Conservation (phyloP, 345 rosid species). For the Populus nigra region DNA sequence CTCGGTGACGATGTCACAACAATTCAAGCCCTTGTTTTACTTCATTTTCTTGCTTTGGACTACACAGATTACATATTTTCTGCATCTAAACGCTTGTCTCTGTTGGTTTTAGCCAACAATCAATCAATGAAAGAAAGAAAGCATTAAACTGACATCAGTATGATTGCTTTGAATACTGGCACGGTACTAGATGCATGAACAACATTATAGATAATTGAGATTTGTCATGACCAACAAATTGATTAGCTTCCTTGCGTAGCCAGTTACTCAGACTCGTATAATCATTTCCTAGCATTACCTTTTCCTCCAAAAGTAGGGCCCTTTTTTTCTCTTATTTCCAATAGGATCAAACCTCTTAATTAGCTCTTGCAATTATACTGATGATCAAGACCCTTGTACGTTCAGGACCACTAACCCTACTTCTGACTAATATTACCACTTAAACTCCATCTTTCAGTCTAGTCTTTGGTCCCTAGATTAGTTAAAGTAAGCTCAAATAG, state of each 20-base stretch:
- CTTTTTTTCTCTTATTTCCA: background rate
- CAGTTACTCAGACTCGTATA: background rate
- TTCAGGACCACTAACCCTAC: background rate
- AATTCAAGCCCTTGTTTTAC: background rate
- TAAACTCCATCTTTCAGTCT: background rate
- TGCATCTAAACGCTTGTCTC: background rate
- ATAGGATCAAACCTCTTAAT: background rate
- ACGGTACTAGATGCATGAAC: background rate
- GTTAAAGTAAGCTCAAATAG: background rate
- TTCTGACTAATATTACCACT: background rate
- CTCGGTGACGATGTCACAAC: background rate
- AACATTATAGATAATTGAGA: background rate
- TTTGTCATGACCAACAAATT: background rate
- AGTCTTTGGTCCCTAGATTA: background rate
- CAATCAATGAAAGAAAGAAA: background rate
- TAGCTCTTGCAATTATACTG: background rate
- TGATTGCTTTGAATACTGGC: background rate
- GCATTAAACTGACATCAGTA: background rate
- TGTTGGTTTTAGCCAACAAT: background rate
- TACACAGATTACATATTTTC: background rate
- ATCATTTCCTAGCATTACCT: conserved; percentile 2
- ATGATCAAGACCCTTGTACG: background rate
- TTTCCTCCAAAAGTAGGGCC: background rate
- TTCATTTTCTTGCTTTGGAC: background rate
- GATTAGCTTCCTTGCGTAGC: background rate